These are phyloP conservation scores for Casuarina equisetifolia DNA, from an alignment of 306 rosid genomes.

Conservation along the genomic window DNA sequence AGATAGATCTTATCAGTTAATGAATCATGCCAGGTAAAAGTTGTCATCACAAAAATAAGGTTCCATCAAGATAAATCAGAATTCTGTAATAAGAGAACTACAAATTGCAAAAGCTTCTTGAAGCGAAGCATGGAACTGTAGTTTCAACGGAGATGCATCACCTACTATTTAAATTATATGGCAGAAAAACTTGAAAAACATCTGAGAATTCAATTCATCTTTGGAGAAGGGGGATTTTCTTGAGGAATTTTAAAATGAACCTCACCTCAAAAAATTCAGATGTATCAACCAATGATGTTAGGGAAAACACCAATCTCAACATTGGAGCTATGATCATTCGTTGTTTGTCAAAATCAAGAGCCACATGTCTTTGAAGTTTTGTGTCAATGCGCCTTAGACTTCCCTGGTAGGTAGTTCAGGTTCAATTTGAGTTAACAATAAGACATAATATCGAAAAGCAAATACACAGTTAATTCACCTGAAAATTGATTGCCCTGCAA, in stretches of 20 bases:
- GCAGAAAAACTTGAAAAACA: conserved; percentile 3
- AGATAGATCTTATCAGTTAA: not conserved
- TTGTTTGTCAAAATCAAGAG: conserved; percentile 69
- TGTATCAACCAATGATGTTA: conserved; percentile 78
- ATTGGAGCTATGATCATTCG: conserved; percentile 64
- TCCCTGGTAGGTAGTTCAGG: conserved; percentile 54
- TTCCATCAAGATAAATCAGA: not conserved
- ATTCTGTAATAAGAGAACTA: conserved; percentile 12
- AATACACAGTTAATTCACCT: conserved; percentile 46
- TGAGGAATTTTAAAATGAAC: not conserved
- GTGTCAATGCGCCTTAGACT: conserved; percentile 66
- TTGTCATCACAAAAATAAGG: not conserved
- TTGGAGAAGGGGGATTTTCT: not conserved
- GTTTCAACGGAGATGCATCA: not conserved
- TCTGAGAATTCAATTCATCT: conserved; percentile 7
- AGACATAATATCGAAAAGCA: not conserved
- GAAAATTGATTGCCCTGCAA: conserved; percentile 62
- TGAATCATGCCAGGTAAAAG: conserved; percentile 1
- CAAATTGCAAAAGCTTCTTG: not conserved
- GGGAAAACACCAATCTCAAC: conserved; percentile 78
- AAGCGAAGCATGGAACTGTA: not conserved
- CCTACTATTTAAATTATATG: not conserved
- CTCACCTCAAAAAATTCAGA: conserved; percentile 91
- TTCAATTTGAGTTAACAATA: conserved; percentile 25
- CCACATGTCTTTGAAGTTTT: conserved; percentile 57